Evolutionary conservation across 306 rosid species (phyloP).

Genomic region (Dryas octopetala): DNA sequence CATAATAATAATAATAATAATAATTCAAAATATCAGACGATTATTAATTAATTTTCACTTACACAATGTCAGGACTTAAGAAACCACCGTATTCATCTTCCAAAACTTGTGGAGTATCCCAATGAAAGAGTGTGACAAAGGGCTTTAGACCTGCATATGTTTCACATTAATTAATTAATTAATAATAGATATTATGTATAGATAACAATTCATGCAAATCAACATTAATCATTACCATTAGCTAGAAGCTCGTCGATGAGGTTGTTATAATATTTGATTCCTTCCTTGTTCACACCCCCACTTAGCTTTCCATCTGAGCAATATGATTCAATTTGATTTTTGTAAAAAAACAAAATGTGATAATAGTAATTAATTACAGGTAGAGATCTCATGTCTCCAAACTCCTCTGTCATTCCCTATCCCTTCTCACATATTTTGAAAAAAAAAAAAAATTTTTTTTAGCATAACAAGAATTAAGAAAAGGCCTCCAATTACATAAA

Average conservation of each 20-base stretch:
- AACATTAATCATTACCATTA: conserved; percentile 19
- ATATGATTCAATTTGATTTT: background rate
- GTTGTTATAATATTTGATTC: conserved; percentile 41
- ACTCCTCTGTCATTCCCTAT: too few species aligned
- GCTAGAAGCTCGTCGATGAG: conserved; percentile 36
- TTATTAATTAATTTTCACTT: conserved; percentile 6
- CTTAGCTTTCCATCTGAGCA: conserved; percentile 43
- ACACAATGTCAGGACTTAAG: conserved; percentile 38
- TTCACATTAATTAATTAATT: too few species aligned
- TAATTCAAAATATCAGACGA: too few species aligned
- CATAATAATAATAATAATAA: too few species aligned
- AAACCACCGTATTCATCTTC: conserved; percentile 38
- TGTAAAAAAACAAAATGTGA: background rate
- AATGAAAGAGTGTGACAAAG: conserved; percentile 40
- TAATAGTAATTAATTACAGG: too few species aligned
- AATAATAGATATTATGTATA: too few species aligned
- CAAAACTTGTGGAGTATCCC: conserved; percentile 42
- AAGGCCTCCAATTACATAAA: too few species aligned
- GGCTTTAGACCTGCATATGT: conserved; percentile 27
- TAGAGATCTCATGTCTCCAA: too few species aligned
- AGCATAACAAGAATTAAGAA: too few species aligned
- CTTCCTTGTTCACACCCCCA: conserved; percentile 45
- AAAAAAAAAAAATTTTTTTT: too few species aligned
- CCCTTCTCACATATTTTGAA: too few species aligned
- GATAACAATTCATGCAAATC: too few species aligned